Evolutionary conservation across 768 basidiomycete genomes (phyloP).

Genomic region (Termitomyces titanicus): DNA sequence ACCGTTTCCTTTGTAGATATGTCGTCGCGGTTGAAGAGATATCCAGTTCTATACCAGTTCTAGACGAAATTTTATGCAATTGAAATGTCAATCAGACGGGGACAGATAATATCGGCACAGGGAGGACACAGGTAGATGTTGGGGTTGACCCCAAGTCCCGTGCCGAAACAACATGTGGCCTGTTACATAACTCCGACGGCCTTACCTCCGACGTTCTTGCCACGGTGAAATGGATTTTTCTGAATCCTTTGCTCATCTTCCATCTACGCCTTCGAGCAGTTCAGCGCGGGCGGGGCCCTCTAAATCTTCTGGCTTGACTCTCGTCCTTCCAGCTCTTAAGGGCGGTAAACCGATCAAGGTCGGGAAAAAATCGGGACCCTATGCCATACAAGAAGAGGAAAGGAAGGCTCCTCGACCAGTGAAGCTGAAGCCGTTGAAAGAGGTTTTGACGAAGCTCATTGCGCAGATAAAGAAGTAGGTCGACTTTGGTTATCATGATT

Average conservation of each 20-base stretch:
- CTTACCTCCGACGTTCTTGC: conserved; percentile 14
- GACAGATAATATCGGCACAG: no score
- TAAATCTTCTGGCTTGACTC: conserved; percentile 51
- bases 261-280: conserved; percentile 4
- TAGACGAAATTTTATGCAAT: no score
- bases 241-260: conserved; percentile 15
- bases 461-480: conserved; percentile 72
- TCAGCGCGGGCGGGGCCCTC: conserved; percentile 23
- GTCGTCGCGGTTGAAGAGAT: no score
- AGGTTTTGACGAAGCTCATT: conserved; percentile 66
- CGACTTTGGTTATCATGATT: neutral
- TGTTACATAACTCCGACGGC: conserved; percentile 3
- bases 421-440: conserved; percentile 78
- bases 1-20: no score
- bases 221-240: conserved; percentile 19
- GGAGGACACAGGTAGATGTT: no score
- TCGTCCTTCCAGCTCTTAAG: conserved; percentile 67
- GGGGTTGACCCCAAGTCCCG: no score
- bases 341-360: conserved; percentile 54
- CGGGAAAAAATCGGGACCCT: conserved; percentile 36
- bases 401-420: conserved; percentile 51
- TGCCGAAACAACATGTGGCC: neutral
- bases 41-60: no score
- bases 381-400: conserved; percentile 31
- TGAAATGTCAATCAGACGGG: no score